Evolutionary conservation across 495 filamentous ascomycete species (phyloP), one percentile per base, ranked within the genome.

Genomic region (Daldinia loculata): DNA sequence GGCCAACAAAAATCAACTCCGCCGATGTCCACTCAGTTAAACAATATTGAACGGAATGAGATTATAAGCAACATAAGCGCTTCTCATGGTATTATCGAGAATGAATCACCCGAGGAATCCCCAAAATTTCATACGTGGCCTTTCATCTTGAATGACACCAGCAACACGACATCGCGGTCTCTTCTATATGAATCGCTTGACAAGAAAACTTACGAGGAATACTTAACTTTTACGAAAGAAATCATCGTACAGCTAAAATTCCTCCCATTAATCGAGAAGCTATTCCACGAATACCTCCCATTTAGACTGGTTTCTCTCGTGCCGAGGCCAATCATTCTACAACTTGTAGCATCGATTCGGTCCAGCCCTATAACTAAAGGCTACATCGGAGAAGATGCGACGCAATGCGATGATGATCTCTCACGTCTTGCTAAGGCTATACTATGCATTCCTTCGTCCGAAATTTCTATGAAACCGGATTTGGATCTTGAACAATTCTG

Each of bases 261-360:
- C 3, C 41, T 45, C n/a, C n/a, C 39, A 19, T 43, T 19, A n/a
- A 19, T 43, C 6, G 39, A 43, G 39, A 19, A 19, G 6, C 39
- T 43, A 6, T 19, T 63, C 48, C 4, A 63, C 26, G 32, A 63
- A 53, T 63, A 53, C 12, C 22, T 53, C 15, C 32, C 34, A 29
- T 53, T 55, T 14, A 63, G 34, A 22, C 60, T 55, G 29, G 22
- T 55, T 12, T 48, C 60, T 6, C 48, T 55, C 6, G 45, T 63
- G 34, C 60, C 60, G n/a, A 53, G 60, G 22, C 60, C 34, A 55
- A 26, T 63, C 6, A 53, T 55, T 19, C 11, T 55, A 24, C 32
- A 55, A 30, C 60, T 53, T 27, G 50, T 52, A 60, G 38, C 32
- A n/a, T 60, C 9, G 48, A 55, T 63, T 41, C 48, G 48, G 5